Evolutionary conservation across 805 yeast species (phyloP).

Genomic region (Saccharomycopsis sp.): DNA sequence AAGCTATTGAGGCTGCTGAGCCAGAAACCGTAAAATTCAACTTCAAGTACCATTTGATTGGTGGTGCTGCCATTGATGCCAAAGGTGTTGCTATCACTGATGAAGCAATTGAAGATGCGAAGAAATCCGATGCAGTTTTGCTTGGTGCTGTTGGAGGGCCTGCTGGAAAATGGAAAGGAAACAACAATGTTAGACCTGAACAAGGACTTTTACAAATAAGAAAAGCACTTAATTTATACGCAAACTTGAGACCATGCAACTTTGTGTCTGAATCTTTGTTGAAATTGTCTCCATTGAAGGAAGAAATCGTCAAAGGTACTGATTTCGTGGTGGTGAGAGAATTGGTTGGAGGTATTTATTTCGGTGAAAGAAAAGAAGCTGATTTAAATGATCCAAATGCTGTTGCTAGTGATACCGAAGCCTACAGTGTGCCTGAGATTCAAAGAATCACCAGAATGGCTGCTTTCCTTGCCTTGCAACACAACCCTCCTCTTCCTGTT

Average conservation of each 20-base stretch:
- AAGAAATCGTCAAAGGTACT: constrained; percentile 82
- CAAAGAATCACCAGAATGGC: constrained; percentile 98
- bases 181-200: constrained; percentile 74
- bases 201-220: constrained; percentile 92
- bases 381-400: constrained; percentile 53
- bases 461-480: constrained; percentile 90
- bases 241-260: constrained; percentile 94
- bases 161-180: constrained; percentile 71
- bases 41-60: constrained; percentile 80
- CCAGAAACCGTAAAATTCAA: constrained; percentile 53
- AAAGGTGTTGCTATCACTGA: constrained; percentile 89
- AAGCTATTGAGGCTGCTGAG: constrained; percentile 60
- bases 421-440: constrained; percentile 86
- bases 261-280: constrained; percentile 81
- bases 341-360: constrained; percentile 96
- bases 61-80: constrained; percentile 96
- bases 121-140: constrained; percentile 87
- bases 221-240: constrained; percentile 89
- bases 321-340: constrained; percentile 92
- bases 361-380: constrained; percentile 93
- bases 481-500: constrained; percentile 86
- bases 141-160: constrained; percentile 99
- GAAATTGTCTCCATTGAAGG: constrained; percentile 81
- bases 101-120: constrained; percentile 74
- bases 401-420: constrained; percentile 89